phyloP scores from a whole-genome alignment of 306 rosid genomes.

The Lablab purpureus region DNA sequence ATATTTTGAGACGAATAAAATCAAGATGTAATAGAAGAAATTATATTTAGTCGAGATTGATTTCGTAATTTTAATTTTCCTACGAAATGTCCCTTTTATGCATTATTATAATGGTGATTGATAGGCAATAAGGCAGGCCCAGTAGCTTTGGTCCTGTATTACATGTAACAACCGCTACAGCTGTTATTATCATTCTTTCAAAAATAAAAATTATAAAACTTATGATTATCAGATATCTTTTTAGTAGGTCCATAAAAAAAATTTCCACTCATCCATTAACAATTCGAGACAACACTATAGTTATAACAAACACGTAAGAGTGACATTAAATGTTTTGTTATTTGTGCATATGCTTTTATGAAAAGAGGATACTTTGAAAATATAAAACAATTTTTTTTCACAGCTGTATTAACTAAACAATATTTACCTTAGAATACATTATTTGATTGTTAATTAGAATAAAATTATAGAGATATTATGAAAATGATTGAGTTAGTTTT shows the following conservation, averaged over 20 bases:
- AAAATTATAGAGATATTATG: not conserved
- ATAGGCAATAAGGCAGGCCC: slow-evolving; percentile 42
- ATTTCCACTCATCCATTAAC: not conserved
- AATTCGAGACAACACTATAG: not conserved
- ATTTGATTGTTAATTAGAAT: not conserved
- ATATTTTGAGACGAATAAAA: not conserved
- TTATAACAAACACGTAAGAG: not conserved
- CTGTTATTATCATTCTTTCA: slow-evolving; percentile 25
- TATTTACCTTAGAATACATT: not conserved
- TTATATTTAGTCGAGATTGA: not conserved
- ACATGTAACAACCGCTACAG: slow-evolving; percentile 38
- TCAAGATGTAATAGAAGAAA: not conserved
- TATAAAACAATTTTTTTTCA: not conserved
- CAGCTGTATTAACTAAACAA: too few species aligned
- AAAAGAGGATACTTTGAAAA: not conserved
- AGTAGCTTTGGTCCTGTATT: slow-evolving; percentile 13
- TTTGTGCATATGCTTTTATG: not conserved
- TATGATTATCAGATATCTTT: slow-evolving; percentile 16
- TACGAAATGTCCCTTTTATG: slow-evolving; percentile 37
- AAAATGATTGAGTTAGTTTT: not conserved
- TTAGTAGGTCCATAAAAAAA: slow-evolving; percentile 29
- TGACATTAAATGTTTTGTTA: not conserved
- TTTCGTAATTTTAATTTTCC: not conserved
- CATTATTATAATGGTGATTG: slow-evolving; percentile 35
- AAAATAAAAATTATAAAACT: not conserved